Evolutionary conservation across 495 filamentous ascomycete species (phyloP), one percentile per base, ranked within the genome.

Genomic region (Pyrenula aspistea): DNA sequence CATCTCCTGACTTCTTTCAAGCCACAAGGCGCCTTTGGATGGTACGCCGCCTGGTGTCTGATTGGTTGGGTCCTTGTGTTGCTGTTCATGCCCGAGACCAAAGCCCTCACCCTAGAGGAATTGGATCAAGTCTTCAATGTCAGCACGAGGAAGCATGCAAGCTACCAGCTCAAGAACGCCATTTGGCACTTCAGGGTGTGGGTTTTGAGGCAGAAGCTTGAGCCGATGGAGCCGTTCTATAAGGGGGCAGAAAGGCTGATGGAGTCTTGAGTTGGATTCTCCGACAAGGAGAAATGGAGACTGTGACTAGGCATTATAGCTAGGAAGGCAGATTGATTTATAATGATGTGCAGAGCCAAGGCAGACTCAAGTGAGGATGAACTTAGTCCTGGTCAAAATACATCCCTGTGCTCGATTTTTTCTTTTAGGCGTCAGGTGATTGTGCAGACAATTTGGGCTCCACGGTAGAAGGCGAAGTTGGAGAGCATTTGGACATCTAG

Each of bases 1-100:
- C 62, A 64, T 21, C 66, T 85, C 15, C 59, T 72, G 24, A 60
- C 60, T 1, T 68, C 73, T 2, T 77, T 85, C 56, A 74, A 71
- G 15, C 70, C 79, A 1, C 74, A 77, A 42, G 82, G 81, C 11
- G 80, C 78, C 1, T 83, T 82, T 63, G 72, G 75, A n/a, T 82
- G 80, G 70, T 87, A 85, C 63, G 82, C 81, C 1, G 79, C 68
- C 12, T 76, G 80, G 67, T 83, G 80, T 67, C 49, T 81, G 2
- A 58, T 82, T n/a, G 79, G 77, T 22, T 81, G 76, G 72, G 57
- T 79, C 47, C 61, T 80, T 57, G 76, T 83, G 20, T 69, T 81
- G 56, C 63, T 78, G 23, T 79, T 80, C 58, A 74, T 83, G 8
- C 77, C 77, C 1, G 79, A 83, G 63, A 82, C 80, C 2, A 84